phyloP scores from a whole-genome alignment of 768 basidiomycete genomes.

The Pisolithus microcarpus region DNA sequence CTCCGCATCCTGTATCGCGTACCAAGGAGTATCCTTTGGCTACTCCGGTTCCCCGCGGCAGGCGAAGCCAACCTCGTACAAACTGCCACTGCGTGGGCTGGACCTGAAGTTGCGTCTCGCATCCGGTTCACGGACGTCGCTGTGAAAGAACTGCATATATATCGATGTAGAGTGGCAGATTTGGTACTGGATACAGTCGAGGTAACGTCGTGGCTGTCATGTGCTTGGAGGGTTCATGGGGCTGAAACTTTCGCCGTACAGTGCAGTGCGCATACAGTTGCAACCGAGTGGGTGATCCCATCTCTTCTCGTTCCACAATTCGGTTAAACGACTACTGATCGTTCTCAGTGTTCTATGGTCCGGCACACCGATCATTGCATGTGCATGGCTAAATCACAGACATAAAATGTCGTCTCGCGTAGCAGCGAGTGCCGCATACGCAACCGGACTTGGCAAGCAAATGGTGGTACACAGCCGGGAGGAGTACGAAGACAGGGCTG shows the following conservation, averaged over 20 bases:
- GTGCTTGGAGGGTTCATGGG: background rate
- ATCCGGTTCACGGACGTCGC: constrained; percentile 44
- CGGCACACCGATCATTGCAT: constrained; percentile 45
- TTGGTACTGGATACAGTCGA: constrained; percentile 47
- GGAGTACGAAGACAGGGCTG: constrained; percentile 42
- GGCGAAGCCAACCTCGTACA: constrained; percentile 40
- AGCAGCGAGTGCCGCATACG: constrained; percentile 40
- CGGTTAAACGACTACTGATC: too few species aligned
- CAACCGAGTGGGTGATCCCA: constrained; percentile 34
- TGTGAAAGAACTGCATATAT: constrained; percentile 38
- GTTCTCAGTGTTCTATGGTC: constrained; percentile 41
- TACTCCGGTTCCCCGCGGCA: constrained; percentile 42
- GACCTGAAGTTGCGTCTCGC: constrained; percentile 37
- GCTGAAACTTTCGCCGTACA: constrained; percentile 7
- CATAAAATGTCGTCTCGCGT: constrained; percentile 48
- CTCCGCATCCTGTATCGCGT: constrained; percentile 38
- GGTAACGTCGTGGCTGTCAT: constrained; percentile 20
- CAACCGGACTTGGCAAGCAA: constrained; percentile 40
- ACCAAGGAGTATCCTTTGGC: constrained; percentile 44
- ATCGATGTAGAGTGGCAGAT: constrained; percentile 41
- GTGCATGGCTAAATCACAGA: constrained; percentile 34
- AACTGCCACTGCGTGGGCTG: constrained; percentile 39
- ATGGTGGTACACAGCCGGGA: constrained; percentile 39
- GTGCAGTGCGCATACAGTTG: constrained; percentile 49
- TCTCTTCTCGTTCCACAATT: constrained; percentile 1